These are phyloP conservation scores for Suillus tomentosus DNA, from an alignment of 768 basidiomycete species.

Conservation along the genomic window DNA sequence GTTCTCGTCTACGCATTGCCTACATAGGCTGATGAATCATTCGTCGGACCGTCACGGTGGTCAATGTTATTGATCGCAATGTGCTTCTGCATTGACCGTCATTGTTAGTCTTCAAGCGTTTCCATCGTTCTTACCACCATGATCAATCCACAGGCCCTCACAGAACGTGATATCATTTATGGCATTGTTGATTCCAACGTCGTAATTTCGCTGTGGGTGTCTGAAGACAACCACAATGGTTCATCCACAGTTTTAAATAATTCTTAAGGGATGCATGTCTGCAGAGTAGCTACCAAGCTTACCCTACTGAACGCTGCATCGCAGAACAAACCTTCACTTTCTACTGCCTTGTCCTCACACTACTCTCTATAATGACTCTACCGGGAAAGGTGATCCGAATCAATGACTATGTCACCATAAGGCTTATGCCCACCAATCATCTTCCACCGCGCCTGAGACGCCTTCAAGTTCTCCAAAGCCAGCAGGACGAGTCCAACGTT, in stretches of 20 bases:
- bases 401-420: neutral
- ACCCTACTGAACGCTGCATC: neutral
- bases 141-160: neutral
- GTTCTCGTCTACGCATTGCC: neutral
- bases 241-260: neutral
- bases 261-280: neutral
- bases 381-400: neutral
- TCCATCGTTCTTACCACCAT: neutral
- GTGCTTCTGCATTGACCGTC: neutral
- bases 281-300: neutral
- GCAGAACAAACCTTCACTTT: neutral
- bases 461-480: neutral
- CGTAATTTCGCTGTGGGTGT: neutral
- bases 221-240: neutral
- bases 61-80: neutral
- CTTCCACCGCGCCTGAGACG: neutral
- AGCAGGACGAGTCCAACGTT: neutral
- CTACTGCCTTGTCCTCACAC: neutral
- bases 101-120: neutral
- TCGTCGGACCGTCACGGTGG: neutral
- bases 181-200: neutral
- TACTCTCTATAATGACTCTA: neutral
- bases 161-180: neutral
- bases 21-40: neutral
- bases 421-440: neutral